A percentile compares a stretch with the other conserved stretches of the same genome.
Conservation (phyloP, 306 rosid species). For the Styphnolobium japonicum region DNA sequence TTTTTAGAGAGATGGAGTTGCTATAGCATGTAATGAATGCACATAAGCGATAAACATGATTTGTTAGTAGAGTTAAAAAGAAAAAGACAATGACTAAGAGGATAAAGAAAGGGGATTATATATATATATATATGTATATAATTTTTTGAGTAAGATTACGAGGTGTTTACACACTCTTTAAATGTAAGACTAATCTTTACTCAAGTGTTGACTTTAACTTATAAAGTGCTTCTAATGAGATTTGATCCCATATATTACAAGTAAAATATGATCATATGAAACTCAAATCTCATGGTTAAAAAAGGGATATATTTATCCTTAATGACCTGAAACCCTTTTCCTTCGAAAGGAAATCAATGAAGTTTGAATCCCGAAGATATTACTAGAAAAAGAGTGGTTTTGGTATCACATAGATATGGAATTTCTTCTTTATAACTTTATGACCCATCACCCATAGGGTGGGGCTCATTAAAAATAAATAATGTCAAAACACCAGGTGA, state of each 20-base stretch:
- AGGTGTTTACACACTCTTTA: too few relatives aligned
- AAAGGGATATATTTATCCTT: too few relatives aligned
- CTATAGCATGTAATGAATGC: too few relatives aligned
- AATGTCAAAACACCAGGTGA: not conserved
- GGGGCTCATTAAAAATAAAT: constrained; percentile 10
- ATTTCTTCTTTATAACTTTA: constrained; percentile 11
- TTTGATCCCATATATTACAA: too few relatives aligned
- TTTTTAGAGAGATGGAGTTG: too few relatives aligned
- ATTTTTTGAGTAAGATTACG: too few relatives aligned
- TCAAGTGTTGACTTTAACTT: too few relatives aligned
- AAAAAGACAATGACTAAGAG: not conserved
- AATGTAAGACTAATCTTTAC: too few relatives aligned
- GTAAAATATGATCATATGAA: too few relatives aligned
- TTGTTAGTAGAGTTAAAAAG: not conserved
- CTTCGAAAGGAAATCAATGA: constrained; percentile 16
- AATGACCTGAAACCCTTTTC: not conserved
- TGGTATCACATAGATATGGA: constrained; percentile 25
- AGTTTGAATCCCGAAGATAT: constrained; percentile 19
- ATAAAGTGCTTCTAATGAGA: too few relatives aligned
- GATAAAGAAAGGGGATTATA: constrained; percentile 8
- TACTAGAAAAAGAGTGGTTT: constrained; percentile 27
- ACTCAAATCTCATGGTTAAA: too few relatives aligned
- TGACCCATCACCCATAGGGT: constrained; percentile 29
- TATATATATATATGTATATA: too few relatives aligned
- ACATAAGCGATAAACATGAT: not conserved